Evolutionary conservation across 2,329 filamentous ascomycete genomes (phyloP), one percentile per base, ranked within the genome.

Genomic region (Diplodia intermedia): DNA sequence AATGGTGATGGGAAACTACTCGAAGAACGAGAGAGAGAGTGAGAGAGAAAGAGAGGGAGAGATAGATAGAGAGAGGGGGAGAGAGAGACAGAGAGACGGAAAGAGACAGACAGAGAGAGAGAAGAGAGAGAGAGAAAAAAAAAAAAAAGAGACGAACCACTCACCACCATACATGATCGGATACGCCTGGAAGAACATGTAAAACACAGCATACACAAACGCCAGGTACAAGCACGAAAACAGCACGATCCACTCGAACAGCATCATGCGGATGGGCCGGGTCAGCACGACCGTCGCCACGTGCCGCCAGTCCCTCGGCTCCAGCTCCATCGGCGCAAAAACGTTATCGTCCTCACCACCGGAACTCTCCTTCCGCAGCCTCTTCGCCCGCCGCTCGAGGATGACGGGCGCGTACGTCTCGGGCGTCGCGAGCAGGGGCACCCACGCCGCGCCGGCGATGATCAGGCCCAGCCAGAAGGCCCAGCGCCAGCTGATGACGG

Each of bases 101-200:
- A 4, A 8, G 3, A 31, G 31, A 31, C 31, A 31, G 23, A 23
- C 2, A 6, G 31, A 9, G 4, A 75, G 73, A 23, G 4, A 55
- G 36, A 38, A 3, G 15, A 3, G 29, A n/a, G 8, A 0, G 23
- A 38, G 47, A 20, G n/a, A 23, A 12, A 43, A 38, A 31, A 11
- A 53, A 18, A 65, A 23, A 26, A n/a, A 66, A 36, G 23, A 31
- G 31, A 36, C 11, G 23, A 26, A 3, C 2, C 23, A 55, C 66
- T 62, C 23, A 29, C 79, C 75, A 70, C 85, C 81, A 76, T 92
- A 94, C 70, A 93, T 90, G 69, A 74, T 87, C 75, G 76, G 89
- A 75, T 90, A 94, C 2, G 90, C 89, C 76, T 92, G 88, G 72
- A 94, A 92, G 74, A 88, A 92, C 79, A 94, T 91, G 82, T 88